Evolutionary conservation across 1,139 yeast genomes (phyloP), one percentile per base, ranked within the genome.

Genomic region (Candida neerlandica): DNA sequence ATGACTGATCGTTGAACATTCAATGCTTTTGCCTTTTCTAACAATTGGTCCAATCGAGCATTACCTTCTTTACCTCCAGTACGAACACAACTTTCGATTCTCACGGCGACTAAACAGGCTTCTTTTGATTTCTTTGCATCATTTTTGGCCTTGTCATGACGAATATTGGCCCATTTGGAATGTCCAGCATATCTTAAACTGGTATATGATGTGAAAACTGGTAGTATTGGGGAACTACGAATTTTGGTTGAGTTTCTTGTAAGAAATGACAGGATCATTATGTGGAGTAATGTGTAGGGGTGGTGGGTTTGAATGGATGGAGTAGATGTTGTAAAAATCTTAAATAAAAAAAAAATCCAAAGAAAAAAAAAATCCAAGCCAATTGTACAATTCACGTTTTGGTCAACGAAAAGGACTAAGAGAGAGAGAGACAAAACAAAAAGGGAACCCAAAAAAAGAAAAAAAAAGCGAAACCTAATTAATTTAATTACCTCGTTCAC

Each of bases 111-210:
- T 59, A 85, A 81, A 57, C 87, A 86, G 9, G 92, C 85, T 46
- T 84, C 76, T 51, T 84, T 81, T 50, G 90, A 85, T 61, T 82
- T 82, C 54, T 81, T 83, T 14, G 92, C 89, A 67, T 94, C 99
- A 62, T 91, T 90, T 56, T 90, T 89, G 50, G 96, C 96, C 69
- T 94, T 94, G 64, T 89, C 96, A 62, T 91, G 97, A 62, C 91
- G 86, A 57, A 94, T 94, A 48, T 89, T 90, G 41, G 96, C 89
- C 99, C 99, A 94, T 68, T 92, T 94, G 40, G 89, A 86, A 66
- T 94, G 99, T 0, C 99, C 96, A 0, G 86, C 82, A 6, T 55
- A 48, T 4, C 58, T 48, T 5, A 52, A 42, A 15, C 42, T 42
- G 4, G 32, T 42, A n/a, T 33, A 42, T 21, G 30, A 34, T 1